Evolutionary conservation across 352 stramenopile species (phyloP).

Genomic region (Pythium chondricola): DNA sequence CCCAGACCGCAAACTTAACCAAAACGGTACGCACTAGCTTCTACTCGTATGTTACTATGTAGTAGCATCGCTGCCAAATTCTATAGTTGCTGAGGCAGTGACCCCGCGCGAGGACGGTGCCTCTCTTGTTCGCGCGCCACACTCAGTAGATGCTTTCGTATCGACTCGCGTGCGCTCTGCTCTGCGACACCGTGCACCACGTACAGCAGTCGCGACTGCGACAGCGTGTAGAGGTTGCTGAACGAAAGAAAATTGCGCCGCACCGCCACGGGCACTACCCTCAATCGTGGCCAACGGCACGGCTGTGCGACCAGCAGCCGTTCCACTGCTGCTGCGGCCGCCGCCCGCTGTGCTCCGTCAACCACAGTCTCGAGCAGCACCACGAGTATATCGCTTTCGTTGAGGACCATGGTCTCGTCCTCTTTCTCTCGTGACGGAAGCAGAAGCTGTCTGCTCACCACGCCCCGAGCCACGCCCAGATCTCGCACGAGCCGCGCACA

Average conservation of each 20-base stretch:
- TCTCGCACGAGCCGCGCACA: conserved; percentile 5
- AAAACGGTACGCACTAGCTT: too few relatives aligned
- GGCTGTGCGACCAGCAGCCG: too few relatives aligned
- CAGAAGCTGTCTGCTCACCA: neutral
- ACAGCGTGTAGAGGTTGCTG: conserved; percentile 70
- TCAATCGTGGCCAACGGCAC: conserved; percentile 17
- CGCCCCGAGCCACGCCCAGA: neutral
- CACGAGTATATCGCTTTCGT: neutral
- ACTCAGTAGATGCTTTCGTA: too few relatives aligned
- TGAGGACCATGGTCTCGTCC: neutral
- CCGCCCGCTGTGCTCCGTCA: conserved; percentile 1
- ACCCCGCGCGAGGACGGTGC: too few relatives aligned
- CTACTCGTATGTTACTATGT: too few relatives aligned
- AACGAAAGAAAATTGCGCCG: conserved; percentile 58
- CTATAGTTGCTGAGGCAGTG: too few relatives aligned
- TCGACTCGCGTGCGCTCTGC: too few relatives aligned
- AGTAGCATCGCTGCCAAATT: too few relatives aligned
- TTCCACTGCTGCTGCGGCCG: neutral
- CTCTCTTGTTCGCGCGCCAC: too few relatives aligned
- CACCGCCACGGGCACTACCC: conserved; percentile 50
- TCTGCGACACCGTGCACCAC: conserved; percentile 46
- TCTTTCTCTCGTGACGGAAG: neutral
- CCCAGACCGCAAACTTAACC: too few relatives aligned
- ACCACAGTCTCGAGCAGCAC: conserved; percentile 9
- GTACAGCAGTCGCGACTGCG: conserved; percentile 60